phyloP scores from a whole-genome alignment of 2,329 filamentous ascomycete genomes.

The Alternaria postmessia region DNA sequence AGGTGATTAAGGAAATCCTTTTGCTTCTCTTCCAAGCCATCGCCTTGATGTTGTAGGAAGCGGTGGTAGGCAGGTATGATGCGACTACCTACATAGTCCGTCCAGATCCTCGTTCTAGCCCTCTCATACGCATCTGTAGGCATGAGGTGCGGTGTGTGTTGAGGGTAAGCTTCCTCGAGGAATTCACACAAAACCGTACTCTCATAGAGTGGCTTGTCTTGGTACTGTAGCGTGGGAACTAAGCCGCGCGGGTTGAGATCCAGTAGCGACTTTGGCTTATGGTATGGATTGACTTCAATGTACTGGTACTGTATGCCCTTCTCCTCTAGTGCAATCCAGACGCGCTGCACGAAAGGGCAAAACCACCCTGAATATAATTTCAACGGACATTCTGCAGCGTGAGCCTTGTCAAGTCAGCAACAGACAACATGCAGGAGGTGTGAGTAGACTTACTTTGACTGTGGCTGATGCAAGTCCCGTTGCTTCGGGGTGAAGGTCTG shows the following conservation, averaged over 20 bases:
- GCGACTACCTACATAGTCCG: constrained; percentile 72
- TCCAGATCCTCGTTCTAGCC: constrained; percentile 75
- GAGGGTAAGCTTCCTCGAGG: constrained; percentile 73
- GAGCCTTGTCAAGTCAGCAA: constrained; percentile 30
- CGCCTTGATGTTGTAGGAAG: constrained; percentile 55
- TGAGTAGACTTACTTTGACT: constrained; percentile 33
- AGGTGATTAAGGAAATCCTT: constrained; percentile 67
- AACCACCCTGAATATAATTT: constrained; percentile 81
- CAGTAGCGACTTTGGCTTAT: constrained; percentile 73
- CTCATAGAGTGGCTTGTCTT: constrained; percentile 72
- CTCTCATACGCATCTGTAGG: constrained; percentile 69
- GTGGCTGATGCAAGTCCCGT: constrained; percentile 42
- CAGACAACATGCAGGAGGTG: neutral
- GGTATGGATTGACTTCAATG: constrained; percentile 82
- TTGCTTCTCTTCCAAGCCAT: constrained; percentile 60
- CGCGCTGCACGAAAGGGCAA: constrained; percentile 85
- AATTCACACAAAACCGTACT: constrained; percentile 78
- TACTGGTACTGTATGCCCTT: constrained; percentile 85
- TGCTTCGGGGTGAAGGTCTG: constrained; percentile 46
- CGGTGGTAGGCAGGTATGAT: constrained; percentile 76
- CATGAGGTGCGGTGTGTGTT: constrained; percentile 61
- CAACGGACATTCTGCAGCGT: constrained; percentile 56
- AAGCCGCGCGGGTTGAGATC: constrained; percentile 79
- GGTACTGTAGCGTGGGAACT: constrained; percentile 73
- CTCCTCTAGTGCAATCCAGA: constrained; percentile 87